Evolutionary conservation across 257 asterid genomes (phyloP).

Genomic region (Oldenlandia corymbosa): DNA sequence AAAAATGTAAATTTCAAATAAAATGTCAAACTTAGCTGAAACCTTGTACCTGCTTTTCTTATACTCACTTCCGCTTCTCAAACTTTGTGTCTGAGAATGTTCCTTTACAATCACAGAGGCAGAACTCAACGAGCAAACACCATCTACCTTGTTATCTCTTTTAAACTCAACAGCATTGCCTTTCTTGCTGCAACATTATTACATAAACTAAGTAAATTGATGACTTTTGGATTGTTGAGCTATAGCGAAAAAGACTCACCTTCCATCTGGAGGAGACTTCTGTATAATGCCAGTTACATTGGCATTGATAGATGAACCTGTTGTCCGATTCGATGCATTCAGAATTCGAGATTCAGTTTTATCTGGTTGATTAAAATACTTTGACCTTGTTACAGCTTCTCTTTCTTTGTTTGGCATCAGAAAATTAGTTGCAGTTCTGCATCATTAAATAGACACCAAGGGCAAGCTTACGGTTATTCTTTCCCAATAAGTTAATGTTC

Average conservation of each 20-base stretch:
- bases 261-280: constrained; percentile 31
- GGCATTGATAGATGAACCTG: constrained; percentile 28
- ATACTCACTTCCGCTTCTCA: constrained; percentile 31
- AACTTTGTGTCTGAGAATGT: constrained; percentile 33
- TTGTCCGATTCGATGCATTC: constrained; percentile 30
- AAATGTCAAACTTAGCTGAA: background rate
- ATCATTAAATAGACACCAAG: constrained; percentile 15
- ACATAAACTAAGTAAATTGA: constrained; percentile 15
- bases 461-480: background rate
- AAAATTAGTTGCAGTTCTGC: constrained; percentile 35
- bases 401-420: constrained; percentile 30
- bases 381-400: constrained; percentile 40
- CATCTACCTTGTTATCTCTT: constrained; percentile 28
- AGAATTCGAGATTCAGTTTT: constrained; percentile 32
- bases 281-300: constrained; percentile 29
- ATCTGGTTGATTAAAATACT: constrained; percentile 36
- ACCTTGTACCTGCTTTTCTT: constrained; percentile 36
- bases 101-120: constrained; percentile 30
- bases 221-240: background rate
- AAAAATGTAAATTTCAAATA: background rate
- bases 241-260: constrained; percentile 13
- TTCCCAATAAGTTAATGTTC: background rate
- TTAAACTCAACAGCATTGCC: constrained; percentile 20
- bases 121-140: constrained; percentile 31
- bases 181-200: constrained; percentile 30